Base-by-base conservation (phyloP, 352 stramenopile species). In the Pythium sp. region DNA sequence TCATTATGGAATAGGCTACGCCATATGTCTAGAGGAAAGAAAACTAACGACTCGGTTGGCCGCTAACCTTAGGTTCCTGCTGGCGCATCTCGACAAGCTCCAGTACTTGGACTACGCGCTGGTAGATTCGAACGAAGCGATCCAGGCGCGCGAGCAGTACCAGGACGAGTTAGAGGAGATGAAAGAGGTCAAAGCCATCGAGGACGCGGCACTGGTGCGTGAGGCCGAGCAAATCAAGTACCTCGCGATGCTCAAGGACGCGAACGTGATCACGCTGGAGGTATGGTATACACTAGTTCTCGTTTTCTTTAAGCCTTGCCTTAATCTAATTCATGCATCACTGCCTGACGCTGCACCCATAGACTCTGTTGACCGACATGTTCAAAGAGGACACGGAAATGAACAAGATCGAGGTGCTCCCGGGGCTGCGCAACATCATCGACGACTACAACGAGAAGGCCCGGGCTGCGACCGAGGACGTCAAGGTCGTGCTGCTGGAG, bases 71-170 rank as follows among this genome's bases (percentile, higher is more conserved):
- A 67, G 62, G 24, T 97, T 94, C 64, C 70, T 98, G 1, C 79
- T 98, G 34, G 93, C 93, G 5, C 95, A 98, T 71, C 74, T 98
- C 51, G 91, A 98, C 56, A 93, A 89, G 43, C 82, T 98, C 15
- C 93, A 95, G 65, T 98, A 98, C 76, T 68, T 98, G 15, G 94
- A 98, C 70, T 98, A 98, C 65, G 87, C 89, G 12, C 80, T 98
- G 0, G 81, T 98, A 15, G 89, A 98, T 58, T 66, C 72, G 2
- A 81, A 78, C 28, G 91, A 97, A 72, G 79, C 84, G 20, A 62
- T 87, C 12, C 89, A 91, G 58, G 90, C 90, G 15, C 73, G 86
- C 14, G 90, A 98, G 70, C 90, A 98, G 70, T 98, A 97, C 67
- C 91, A 98, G 58, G 85, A 94, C 59, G 84, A 94, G 46, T 67